Conservation (phyloP, 352 stramenopile genomes). For the Pythium aphanidermatum region DNA sequence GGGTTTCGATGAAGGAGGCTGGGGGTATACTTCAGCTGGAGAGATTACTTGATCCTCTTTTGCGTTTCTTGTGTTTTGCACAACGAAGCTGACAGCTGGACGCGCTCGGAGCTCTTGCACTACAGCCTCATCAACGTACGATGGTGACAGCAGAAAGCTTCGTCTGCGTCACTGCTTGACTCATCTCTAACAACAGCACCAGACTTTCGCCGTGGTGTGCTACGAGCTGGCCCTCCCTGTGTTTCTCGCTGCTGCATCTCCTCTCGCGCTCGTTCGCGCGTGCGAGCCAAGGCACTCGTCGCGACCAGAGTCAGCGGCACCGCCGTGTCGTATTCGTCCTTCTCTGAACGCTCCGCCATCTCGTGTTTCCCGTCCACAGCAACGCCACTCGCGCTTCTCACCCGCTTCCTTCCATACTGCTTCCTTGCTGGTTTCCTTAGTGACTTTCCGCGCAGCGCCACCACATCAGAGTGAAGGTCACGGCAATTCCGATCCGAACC, state of each 20-base stretch:
- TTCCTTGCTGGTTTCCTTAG: too few species aligned
- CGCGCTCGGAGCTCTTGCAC: constrained; percentile 28
- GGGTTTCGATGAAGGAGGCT: neutral
- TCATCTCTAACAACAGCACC: neutral
- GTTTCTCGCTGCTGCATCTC: constrained; percentile 6
- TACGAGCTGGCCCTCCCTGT: too few species aligned
- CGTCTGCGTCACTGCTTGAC: neutral
- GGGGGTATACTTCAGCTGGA: neutral
- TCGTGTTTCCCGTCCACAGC: too few species aligned
- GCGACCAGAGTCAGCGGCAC: constrained; percentile 7
- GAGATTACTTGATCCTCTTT: constrained; percentile 14
- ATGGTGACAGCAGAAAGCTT: constrained; percentile 21
- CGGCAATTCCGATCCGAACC: neutral
- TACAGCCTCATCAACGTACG: constrained; percentile 25
- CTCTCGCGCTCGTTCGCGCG: constrained; percentile 7
- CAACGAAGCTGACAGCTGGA: constrained; percentile 34
- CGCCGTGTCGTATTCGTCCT: too few species aligned
- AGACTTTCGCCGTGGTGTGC: neutral
- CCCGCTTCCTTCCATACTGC: too few species aligned
- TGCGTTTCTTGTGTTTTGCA: constrained; percentile 23
- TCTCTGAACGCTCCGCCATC: too few species aligned
- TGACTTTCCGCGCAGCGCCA: neutral
- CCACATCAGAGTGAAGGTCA: neutral
- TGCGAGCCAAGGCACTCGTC: constrained; percentile 13
- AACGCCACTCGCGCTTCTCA: too few species aligned